Evolutionary conservation across 2,329 filamentous ascomycete genomes (phyloP).

Genomic region (Massarina eburnea): DNA sequence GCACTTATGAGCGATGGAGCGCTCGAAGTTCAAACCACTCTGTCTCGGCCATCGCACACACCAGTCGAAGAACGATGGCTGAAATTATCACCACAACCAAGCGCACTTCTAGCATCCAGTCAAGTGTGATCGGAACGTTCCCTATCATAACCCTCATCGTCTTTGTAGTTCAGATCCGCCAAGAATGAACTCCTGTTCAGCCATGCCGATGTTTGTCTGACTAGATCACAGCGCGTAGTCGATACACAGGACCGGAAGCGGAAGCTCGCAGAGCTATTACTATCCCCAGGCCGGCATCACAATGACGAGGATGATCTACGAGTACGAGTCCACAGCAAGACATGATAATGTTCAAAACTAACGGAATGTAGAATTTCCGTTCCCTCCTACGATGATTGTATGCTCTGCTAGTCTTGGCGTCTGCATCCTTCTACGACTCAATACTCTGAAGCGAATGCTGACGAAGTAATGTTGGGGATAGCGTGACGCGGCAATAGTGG

Average conservation of each 20-base stretch:
- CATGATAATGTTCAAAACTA: background rate
- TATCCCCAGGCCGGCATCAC: conserved; percentile 3
- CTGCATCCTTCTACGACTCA: too few species aligned
- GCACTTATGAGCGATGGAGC: background rate
- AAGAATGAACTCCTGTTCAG: background rate
- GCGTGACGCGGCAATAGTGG: too few species aligned
- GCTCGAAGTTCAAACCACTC: background rate
- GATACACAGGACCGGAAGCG: conserved; percentile 5
- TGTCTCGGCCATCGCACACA: background rate
- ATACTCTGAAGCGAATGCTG: too few species aligned
- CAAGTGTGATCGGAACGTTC: background rate
- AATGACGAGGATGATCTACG: conserved; percentile 1
- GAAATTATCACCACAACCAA: background rate
- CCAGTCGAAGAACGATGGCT: background rate
- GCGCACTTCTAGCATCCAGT: background rate
- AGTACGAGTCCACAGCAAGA: background rate
- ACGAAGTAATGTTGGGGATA: too few species aligned
- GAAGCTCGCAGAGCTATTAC: background rate
- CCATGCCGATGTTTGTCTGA: conserved; percentile 1
- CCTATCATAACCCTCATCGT: background rate
- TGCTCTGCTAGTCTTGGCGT: too few species aligned
- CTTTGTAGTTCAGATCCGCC: background rate
- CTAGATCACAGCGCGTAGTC: background rate
- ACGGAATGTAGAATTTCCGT: background rate
- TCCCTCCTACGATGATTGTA: background rate